phyloP scores from a whole-genome alignment of 1,139 yeast species.

The Sugiyamaella paludigena region DNA sequence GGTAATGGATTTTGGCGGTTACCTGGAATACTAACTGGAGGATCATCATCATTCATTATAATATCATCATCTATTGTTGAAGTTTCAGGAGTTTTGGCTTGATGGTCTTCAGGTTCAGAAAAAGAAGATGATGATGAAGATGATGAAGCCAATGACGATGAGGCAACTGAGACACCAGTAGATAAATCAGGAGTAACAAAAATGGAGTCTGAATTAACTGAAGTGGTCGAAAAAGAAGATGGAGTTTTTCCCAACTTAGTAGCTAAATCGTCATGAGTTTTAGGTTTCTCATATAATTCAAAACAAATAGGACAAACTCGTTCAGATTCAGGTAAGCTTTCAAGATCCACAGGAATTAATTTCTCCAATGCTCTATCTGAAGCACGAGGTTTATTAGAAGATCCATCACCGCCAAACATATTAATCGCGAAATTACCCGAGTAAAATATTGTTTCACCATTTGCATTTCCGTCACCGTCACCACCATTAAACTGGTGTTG shows the following conservation, averaged over 20 bases:
- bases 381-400: constrained; percentile 30
- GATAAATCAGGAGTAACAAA: not conserved
- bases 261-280: not conserved
- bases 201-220: too few relatives aligned
- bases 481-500: not conserved
- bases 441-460: constrained; percentile 3
- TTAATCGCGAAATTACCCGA: constrained; percentile 2
- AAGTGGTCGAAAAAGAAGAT: not conserved
- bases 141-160: too few relatives aligned
- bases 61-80: constrained; percentile 1
- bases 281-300: constrained; percentile 28
- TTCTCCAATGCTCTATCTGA: constrained; percentile 33
- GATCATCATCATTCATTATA: constrained; percentile 17
- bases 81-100: constrained; percentile 1
- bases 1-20: not conserved
- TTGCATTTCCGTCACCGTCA: not conserved
- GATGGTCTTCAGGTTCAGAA: too few relatives aligned
- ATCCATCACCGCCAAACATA: constrained; percentile 2
- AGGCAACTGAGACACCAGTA: not conserved
- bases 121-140: too few relatives aligned
- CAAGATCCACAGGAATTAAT: constrained; percentile 28
- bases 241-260: too few relatives aligned
- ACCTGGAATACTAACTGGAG: constrained; percentile 21
- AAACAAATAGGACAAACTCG: constrained; percentile 38
- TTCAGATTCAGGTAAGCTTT: constrained; percentile 30